Evolutionary conservation across 305 asterid genomes (phyloP).

Genomic region (Fraxinus sp.): DNA sequence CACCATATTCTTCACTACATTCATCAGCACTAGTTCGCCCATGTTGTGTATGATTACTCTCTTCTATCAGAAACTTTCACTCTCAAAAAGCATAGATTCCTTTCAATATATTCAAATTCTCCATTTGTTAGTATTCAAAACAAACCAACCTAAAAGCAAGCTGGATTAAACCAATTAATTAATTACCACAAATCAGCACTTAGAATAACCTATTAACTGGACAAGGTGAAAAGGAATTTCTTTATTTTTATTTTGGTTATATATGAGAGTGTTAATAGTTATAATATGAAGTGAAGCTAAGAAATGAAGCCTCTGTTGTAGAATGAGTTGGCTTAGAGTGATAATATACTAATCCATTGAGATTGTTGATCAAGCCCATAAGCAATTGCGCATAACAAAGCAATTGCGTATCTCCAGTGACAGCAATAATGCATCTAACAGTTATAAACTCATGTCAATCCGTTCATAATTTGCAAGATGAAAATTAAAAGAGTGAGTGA

Average conservation of each 20-base stretch:
- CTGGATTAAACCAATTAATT: background rate
- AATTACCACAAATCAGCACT: background rate
- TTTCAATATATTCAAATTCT: background rate
- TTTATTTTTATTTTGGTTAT: background rate
- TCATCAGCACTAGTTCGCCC: background rate
- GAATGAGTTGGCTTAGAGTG: background rate
- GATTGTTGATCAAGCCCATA: background rate
- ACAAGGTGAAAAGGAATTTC: background rate
- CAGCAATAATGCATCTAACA: background rate
- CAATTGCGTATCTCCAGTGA: background rate
- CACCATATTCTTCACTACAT: background rate
- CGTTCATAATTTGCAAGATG: slow-evolving; percentile 11
- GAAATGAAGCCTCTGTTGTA: background rate
- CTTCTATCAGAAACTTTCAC: background rate
- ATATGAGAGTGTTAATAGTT: background rate
- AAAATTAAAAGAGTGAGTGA: background rate
- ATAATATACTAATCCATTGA: background rate
- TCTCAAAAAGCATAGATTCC: background rate
- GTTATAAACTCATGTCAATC: background rate
- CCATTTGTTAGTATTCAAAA: background rate
- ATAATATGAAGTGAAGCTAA: background rate
- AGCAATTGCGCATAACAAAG: background rate
- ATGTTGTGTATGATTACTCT: background rate
- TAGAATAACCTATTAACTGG: background rate
- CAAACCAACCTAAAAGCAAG: background rate